Evolutionary conservation across 768 basidiomycete genomes (phyloP).

Genomic region (Termitomyces sp.): DNA sequence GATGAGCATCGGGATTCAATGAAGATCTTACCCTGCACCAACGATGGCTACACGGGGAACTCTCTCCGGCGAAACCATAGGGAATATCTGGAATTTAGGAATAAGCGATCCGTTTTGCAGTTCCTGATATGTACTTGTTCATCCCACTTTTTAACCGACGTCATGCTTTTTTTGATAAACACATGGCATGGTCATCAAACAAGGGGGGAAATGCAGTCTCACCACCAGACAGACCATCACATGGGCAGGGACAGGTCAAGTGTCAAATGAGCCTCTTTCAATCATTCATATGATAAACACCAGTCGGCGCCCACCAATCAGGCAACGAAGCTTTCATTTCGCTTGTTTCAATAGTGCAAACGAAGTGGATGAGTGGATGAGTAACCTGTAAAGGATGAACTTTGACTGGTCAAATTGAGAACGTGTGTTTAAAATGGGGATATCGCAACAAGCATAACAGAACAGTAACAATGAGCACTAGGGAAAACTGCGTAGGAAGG

Average conservation of each 20-base stretch:
- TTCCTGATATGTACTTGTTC: neutral
- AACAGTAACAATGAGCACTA: slow-evolving; percentile 6
- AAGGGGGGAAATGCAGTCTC: too few species aligned
- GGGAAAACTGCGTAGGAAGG: slow-evolving; percentile 4
- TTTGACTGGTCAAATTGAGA: neutral
- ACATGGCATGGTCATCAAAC: neutral
- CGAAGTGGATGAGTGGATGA: too few species aligned
- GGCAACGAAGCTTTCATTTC: too few species aligned
- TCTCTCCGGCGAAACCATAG: slow-evolving; percentile 13
- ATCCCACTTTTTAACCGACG: neutral
- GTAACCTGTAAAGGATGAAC: too few species aligned
- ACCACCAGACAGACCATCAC: too few species aligned
- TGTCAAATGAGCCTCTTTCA: neutral
- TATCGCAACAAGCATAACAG: slow-evolving; percentile 8
- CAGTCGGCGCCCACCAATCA: neutral
- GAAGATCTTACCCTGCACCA: slow-evolving; percentile 39
- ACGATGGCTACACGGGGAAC: slow-evolving; percentile 38
- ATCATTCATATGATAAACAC: neutral
- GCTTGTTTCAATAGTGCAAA: too few species aligned
- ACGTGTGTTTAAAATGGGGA: neutral
- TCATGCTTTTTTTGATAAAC: slow-evolving; percentile 1
- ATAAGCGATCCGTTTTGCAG: neutral
- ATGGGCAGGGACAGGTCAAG: neutral
- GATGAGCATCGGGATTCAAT: neutral
- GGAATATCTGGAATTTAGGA: neutral